Percentiles rank a stretch among this genome's conserved stretches.
These are phyloP conservation scores for Boeremia lycopersici DNA, from an alignment of 2,329 filamentous ascomycete species.

Conservation along the genomic window DNA sequence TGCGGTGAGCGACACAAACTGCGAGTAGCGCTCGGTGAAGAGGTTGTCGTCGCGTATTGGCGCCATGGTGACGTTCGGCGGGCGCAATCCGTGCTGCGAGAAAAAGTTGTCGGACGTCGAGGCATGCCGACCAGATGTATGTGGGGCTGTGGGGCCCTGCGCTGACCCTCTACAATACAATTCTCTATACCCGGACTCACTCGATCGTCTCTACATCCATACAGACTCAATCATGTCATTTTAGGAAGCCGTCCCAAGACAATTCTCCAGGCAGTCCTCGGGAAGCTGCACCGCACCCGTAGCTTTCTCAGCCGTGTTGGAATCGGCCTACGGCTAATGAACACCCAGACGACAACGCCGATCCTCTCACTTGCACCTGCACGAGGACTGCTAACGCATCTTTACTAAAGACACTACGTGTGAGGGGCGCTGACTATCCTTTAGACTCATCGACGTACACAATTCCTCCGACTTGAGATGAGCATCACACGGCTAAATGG, in stretches of 20 bases:
- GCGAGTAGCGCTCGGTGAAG: slow-evolving; percentile 76
- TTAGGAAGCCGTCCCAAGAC: no score
- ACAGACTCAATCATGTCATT: no score
- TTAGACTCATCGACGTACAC: background rate
- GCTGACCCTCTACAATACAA: no score
- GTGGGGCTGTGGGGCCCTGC: background rate
- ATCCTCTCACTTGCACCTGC: no score
- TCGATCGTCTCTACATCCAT: no score
- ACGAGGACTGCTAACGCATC: no score
- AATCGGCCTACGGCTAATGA: no score
- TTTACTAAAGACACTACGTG: background rate
- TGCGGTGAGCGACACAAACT: slow-evolving; percentile 78
- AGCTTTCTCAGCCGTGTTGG: no score
- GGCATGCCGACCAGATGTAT: background rate
- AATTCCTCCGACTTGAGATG: background rate
- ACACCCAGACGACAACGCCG: no score
- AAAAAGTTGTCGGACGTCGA: slow-evolving; percentile 38
- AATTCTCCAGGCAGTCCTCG: no score
- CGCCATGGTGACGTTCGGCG: slow-evolving; percentile 29
- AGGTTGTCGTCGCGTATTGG: slow-evolving; percentile 58
- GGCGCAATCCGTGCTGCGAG: slow-evolving; percentile 12
- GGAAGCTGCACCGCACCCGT: no score
- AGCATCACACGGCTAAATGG: background rate
- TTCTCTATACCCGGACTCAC: no score
- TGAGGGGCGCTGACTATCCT: background rate